A percentile compares a stretch with the other conserved stretches of the same genome.
phyloP scores from a whole-genome alignment of 2,329 filamentous ascomycete species.

The Diaporthe sp. region DNA sequence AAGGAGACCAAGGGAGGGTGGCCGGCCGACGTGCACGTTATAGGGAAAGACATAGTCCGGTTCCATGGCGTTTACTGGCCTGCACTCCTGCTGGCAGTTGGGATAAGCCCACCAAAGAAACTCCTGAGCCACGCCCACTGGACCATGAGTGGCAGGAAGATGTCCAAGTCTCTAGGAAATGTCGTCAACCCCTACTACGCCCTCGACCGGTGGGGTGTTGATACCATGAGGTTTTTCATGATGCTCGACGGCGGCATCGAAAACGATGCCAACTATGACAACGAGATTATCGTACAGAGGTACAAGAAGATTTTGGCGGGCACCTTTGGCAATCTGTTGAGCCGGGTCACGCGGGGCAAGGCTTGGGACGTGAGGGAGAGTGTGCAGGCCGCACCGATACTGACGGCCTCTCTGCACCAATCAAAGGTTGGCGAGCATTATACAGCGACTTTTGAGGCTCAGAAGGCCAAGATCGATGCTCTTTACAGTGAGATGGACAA shows the following conservation, averaged over 20 bases:
- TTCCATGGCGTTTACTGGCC: slow-evolving; percentile 99
- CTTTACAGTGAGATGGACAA: slow-evolving; percentile 9
- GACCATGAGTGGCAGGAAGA: slow-evolving; percentile 91
- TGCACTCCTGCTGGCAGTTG: slow-evolving; percentile 89
- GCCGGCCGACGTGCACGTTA: slow-evolving; percentile 91
- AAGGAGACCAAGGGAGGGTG: slow-evolving; percentile 74
- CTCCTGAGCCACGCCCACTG: slow-evolving; percentile 94
- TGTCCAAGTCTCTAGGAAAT: slow-evolving; percentile 96
- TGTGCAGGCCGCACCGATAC: slow-evolving; percentile 52
- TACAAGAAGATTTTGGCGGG: slow-evolving; percentile 85
- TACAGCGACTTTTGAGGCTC: slow-evolving; percentile 12
- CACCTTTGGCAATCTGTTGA: slow-evolving; percentile 83
- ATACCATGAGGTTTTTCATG: slow-evolving; percentile 90
- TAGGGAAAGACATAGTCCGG: slow-evolving; percentile 95
- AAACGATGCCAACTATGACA: slow-evolving; percentile 87
- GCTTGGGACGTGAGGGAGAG: slow-evolving; percentile 75
- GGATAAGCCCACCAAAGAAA: slow-evolving; percentile 80
- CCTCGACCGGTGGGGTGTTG: slow-evolving; percentile 86
- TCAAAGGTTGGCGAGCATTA: background rate
- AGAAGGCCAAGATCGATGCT: background rate
- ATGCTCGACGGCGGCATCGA: slow-evolving; percentile 81
- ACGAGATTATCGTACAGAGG: slow-evolving; percentile 75
- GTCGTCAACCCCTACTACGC: slow-evolving; percentile 96
- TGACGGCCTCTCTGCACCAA: background rate
- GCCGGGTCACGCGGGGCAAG: slow-evolving; percentile 75